phyloP scores from a whole-genome alignment of 306 rosid genomes.

The Sicyos edulis region DNA sequence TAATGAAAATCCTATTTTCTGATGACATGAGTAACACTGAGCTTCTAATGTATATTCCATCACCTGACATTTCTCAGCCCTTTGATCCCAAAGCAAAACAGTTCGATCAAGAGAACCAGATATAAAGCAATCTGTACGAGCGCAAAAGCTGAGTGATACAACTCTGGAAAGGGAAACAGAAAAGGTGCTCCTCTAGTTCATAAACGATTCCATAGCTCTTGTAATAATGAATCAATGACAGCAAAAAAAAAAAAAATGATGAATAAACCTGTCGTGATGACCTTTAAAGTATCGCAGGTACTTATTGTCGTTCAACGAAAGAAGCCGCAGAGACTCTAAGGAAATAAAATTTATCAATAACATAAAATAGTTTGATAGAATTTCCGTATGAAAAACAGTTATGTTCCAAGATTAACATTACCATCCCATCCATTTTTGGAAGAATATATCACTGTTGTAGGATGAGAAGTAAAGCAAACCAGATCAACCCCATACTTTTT shows the following conservation, averaged over 20 bases:
- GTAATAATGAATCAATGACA: background rate
- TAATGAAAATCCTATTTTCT: conserved; percentile 1
- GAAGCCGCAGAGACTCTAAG: conserved; percentile 87
- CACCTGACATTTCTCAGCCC: conserved; percentile 93
- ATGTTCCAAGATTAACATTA: conserved; percentile 19
- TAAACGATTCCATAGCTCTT: background rate
- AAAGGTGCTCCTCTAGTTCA: background rate
- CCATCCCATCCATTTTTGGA: conserved; percentile 99
- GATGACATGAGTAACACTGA: background rate
- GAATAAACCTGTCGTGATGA: conserved; percentile 81
- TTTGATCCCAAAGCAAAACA: conserved; percentile 92
- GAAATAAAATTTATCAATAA: conserved; percentile 21
- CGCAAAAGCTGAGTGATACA: conserved; percentile 84
- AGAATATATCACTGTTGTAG: conserved; percentile 92
- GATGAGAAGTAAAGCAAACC: conserved; percentile 93
- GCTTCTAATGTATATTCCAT: conserved; percentile 21
- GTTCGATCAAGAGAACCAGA: conserved; percentile 93
- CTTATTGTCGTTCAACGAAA: conserved; percentile 86
- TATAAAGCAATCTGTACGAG: conserved; percentile 69
- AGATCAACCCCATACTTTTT: conserved; percentile 95
- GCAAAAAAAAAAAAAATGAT: background rate
- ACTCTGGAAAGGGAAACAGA: conserved; percentile 39
- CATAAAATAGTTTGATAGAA: background rate
- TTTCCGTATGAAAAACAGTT: conserved; percentile 11
- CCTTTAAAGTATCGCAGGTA: conserved; percentile 94